Conservation (phyloP, 2,329 filamentous ascomycete species). For the Nakataea oryzae region DNA sequence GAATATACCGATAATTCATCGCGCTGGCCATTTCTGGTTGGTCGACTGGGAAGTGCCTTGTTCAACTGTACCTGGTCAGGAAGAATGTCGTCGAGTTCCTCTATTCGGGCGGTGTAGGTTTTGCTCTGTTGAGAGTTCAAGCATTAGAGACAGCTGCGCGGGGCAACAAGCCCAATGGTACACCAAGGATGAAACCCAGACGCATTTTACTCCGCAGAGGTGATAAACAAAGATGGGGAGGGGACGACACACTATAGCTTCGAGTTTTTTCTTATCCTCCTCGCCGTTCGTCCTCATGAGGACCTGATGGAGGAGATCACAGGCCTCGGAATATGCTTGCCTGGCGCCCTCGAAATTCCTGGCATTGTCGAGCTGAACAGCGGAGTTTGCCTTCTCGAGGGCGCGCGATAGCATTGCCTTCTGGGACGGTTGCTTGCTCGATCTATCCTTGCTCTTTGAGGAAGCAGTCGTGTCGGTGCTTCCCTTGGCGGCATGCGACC, state of each 20-base stretch:
- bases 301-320: slow-evolving; percentile 76
- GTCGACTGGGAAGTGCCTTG: slow-evolving; percentile 67
- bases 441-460: slow-evolving; percentile 22
- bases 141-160: background rate
- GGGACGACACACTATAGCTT: slow-evolving; percentile 70
- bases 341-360: slow-evolving; percentile 89
- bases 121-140: slow-evolving; percentile 46
- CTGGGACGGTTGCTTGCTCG: slow-evolving; percentile 52
- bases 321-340: slow-evolving; percentile 85
- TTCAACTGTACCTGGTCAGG: slow-evolving; percentile 41
- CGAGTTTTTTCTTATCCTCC: slow-evolving; percentile 81
- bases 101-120: slow-evolving; percentile 84
- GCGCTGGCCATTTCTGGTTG: slow-evolving; percentile 42
- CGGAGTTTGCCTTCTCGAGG: slow-evolving; percentile 88
- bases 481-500: slow-evolving; percentile 32
- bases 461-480: slow-evolving; percentile 29
- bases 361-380: slow-evolving; percentile 90
- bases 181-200: background rate
- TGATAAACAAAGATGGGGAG: background rate
- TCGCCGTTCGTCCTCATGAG: slow-evolving; percentile 74
- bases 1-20: slow-evolving; percentile 1
- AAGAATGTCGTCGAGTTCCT: slow-evolving; percentile 68
- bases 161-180: slow-evolving; percentile 5
- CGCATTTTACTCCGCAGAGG: background rate
- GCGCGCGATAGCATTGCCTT: slow-evolving; percentile 97